Evolutionary conservation across 2,329 filamentous ascomycete genomes (phyloP).

Genomic region (Plectosphaerella sp.): DNA sequence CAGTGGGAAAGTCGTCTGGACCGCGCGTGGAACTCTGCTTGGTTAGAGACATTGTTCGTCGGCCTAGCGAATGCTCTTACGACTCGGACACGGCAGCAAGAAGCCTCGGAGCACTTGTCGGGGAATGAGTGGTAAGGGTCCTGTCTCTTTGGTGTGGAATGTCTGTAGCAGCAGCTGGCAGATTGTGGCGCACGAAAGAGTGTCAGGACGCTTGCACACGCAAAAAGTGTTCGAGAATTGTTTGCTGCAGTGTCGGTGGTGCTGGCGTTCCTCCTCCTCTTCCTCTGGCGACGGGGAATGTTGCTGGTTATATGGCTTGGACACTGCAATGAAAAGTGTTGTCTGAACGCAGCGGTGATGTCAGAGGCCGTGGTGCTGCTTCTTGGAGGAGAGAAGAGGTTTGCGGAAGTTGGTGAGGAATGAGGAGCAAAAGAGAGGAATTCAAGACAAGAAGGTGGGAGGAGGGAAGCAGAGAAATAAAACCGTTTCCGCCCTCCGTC

Average conservation of each 20-base stretch:
- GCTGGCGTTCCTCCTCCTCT: not conserved
- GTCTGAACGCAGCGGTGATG: too few relatives aligned
- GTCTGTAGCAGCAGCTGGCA: too few relatives aligned
- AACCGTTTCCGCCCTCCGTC: too few relatives aligned
- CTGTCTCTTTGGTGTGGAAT: not conserved
- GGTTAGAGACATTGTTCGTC: constrained; percentile 47
- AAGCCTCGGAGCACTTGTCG: constrained; percentile 6
- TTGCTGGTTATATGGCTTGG: too few relatives aligned
- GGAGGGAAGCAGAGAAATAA: too few relatives aligned
- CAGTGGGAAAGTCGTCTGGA: constrained; percentile 71
- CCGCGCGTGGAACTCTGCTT: constrained; percentile 49
- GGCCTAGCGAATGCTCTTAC: constrained; percentile 36
- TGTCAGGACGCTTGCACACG: too few relatives aligned
- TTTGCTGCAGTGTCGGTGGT: constrained; percentile 3
- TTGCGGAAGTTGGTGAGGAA: not conserved
- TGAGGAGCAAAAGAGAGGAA: not conserved
- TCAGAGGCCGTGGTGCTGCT: too few relatives aligned
- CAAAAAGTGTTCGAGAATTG: too few relatives aligned
- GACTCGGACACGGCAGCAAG: constrained; percentile 34
- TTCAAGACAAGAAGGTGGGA: not conserved
- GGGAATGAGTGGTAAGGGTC: not conserved
- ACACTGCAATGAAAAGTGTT: not conserved
- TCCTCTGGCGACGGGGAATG: not conserved
- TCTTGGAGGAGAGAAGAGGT: not conserved
- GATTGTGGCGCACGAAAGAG: too few relatives aligned